These are phyloP conservation scores for Volvariella volvacea DNA, from an alignment of 1,284 basidiomycete species.

Conservation along the genomic window DNA sequence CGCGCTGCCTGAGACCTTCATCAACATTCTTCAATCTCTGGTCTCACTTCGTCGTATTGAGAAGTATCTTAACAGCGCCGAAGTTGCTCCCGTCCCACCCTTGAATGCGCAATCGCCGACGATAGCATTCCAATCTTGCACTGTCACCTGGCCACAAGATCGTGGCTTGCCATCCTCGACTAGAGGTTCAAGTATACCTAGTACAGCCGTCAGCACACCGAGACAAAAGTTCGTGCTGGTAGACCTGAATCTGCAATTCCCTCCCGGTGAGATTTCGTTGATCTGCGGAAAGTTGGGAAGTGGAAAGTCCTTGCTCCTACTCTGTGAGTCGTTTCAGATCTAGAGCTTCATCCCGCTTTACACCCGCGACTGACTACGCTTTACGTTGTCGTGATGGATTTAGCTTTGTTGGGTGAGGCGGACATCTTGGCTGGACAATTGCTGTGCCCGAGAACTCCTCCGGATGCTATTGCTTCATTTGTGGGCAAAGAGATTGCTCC, in stretches of 20 bases:
- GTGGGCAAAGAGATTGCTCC: conserved; percentile 29
- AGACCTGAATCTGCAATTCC: conserved; percentile 79
- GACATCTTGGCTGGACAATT: conserved; percentile 80
- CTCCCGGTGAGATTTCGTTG: conserved; percentile 68
- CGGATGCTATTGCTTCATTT: conserved; percentile 67
- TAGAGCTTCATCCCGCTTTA: neutral
- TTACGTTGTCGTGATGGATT: conserved; percentile 3
- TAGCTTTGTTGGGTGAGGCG: conserved; percentile 85
- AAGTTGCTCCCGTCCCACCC: conserved; percentile 57
- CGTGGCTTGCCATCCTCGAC: conserved; percentile 23
- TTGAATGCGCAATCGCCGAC: conserved; percentile 47
- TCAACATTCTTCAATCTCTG: conserved; percentile 79
- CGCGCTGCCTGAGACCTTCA: conserved; percentile 85
- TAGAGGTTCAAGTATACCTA: too few species aligned
- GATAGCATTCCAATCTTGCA: conserved; percentile 78
- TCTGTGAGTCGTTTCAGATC: conserved; percentile 34
- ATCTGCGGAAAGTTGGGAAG: conserved; percentile 71
- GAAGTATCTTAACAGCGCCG: conserved; percentile 73
- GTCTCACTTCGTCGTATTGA: conserved; percentile 89
- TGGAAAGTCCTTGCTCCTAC: conserved; percentile 78
- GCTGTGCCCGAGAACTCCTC: conserved; percentile 73
- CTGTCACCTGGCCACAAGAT: conserved; percentile 85
- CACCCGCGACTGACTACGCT: too few species aligned
- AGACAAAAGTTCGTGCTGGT: conserved; percentile 73
- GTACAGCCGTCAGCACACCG: conserved; percentile 55